These are phyloP conservation scores for Hypoxylon cercidicola DNA, from an alignment of 495 filamentous ascomycete species.

Conservation along the genomic window DNA sequence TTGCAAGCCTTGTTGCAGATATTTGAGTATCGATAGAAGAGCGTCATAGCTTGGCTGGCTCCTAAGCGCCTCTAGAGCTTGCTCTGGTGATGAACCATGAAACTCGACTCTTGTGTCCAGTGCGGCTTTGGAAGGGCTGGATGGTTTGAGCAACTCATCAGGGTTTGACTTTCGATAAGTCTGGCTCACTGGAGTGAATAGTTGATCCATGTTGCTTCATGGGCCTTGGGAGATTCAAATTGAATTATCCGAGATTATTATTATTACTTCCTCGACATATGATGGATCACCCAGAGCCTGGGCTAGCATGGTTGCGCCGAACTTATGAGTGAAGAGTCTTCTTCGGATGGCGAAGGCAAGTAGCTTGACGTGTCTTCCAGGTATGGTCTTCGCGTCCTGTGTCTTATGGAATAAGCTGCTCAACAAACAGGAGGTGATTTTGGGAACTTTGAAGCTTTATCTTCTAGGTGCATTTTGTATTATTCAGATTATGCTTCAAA, in stretches of 20 bases:
- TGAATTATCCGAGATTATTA: conserved; percentile 13
- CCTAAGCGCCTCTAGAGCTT: conserved; percentile 71
- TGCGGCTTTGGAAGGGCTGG: conserved; percentile 12
- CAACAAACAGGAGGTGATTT: too few relatives aligned
- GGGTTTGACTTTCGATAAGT: conserved; percentile 46
- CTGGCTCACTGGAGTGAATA: conserved; percentile 61
- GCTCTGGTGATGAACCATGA: conserved; percentile 57
- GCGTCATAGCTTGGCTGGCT: conserved; percentile 70
- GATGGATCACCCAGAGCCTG: neutral
- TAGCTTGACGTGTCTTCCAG: too few relatives aligned
- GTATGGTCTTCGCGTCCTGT: too few relatives aligned
- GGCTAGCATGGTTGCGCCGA: too few relatives aligned
- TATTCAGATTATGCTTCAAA: neutral
- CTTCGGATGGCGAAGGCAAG: too few relatives aligned
- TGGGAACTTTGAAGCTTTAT: neutral
- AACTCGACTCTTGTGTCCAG: conserved; percentile 26
- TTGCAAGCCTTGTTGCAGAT: conserved; percentile 56
- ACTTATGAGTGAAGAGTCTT: too few relatives aligned
- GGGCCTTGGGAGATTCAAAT: conserved; percentile 3
- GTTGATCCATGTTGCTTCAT: conserved; percentile 56
- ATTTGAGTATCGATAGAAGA: conserved; percentile 63
- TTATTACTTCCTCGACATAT: conserved; percentile 5
- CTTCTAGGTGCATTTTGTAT: neutral
- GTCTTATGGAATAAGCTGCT: too few relatives aligned
- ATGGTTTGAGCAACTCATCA: conserved; percentile 33